Conservation (phyloP, 768 basidiomycete genomes). For the Leccinum truebloodii region DNA sequence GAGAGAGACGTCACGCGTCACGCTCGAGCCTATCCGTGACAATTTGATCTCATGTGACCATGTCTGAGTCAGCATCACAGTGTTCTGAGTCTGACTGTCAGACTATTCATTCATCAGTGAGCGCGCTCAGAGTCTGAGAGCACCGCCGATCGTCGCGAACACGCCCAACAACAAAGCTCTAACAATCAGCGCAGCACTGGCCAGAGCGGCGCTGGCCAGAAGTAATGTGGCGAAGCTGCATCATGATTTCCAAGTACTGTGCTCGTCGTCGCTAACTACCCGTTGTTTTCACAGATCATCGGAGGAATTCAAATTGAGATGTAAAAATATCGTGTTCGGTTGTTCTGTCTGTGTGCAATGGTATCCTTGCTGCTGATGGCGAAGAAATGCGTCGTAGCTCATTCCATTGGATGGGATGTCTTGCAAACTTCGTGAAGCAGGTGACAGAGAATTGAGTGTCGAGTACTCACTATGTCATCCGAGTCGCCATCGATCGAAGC, state of each 20-base stretch:
- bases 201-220: neutral
- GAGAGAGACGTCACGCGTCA: too few relatives aligned
- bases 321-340: neutral
- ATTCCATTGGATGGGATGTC: neutral
- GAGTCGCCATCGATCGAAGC: neutral
- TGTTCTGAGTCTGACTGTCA: too few relatives aligned
- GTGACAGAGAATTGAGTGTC: too few relatives aligned
- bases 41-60: too few relatives aligned
- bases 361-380: neutral
- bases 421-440: neutral
- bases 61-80: too few relatives aligned
- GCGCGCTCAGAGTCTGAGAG: constrained; percentile 3
- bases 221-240: neutral
- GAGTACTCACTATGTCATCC: neutral
- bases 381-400: constrained; percentile 1
- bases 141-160: constrained; percentile 5
- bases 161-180: constrained; percentile 1
- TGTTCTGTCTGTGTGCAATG: neutral
- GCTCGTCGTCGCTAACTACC: neutral
- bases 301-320: neutral
- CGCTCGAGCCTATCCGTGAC: too few relatives aligned
- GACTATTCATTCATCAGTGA: too few relatives aligned
- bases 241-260: neutral
- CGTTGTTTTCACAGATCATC: neutral
- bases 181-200: neutral